Conservation (phyloP, 768 basidiomycete species). For the Tephrocybe sp. region DNA sequence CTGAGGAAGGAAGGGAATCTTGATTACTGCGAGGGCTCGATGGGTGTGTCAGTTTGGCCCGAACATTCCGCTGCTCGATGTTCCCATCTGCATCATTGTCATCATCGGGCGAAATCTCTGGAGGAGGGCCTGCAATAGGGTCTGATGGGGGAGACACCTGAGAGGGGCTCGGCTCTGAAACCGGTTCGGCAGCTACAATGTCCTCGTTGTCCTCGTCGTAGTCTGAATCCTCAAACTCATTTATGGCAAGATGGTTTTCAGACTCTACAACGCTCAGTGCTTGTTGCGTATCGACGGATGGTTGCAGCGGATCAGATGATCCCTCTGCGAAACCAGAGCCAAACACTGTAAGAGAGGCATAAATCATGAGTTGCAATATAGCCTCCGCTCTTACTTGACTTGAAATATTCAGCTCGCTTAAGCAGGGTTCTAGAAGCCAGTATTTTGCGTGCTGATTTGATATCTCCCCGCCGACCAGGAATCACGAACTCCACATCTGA, state of each 20-base stretch:
- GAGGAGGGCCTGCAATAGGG: constrained; percentile 3
- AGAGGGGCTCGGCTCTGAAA: constrained; percentile 22
- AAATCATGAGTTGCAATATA: no score
- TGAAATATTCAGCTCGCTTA: constrained; percentile 73
- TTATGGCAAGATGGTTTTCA: constrained; percentile 33
- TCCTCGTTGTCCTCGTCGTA: constrained; percentile 34
- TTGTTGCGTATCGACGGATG: constrained; percentile 21
- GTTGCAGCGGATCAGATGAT: constrained; percentile 25
- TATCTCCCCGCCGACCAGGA: constrained; percentile 39
- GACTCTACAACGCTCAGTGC: constrained; percentile 20
- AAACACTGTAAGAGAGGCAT: constrained; percentile 54
- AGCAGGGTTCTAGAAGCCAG: constrained; percentile 70
- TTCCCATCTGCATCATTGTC: constrained; percentile 23
- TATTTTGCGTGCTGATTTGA: constrained; percentile 44
- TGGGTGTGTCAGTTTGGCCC: constrained; percentile 20
- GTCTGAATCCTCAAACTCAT: constrained; percentile 52
- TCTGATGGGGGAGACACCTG: constrained; percentile 8
- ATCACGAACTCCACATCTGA: constrained; percentile 84
- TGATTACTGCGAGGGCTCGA: constrained; percentile 21
- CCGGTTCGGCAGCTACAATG: constrained; percentile 15
- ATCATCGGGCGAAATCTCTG: constrained; percentile 13
- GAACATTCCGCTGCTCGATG: constrained; percentile 18
- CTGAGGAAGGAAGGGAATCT: not conserved
- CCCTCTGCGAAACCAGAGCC: constrained; percentile 67
- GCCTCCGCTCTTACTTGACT: constrained; percentile 65